A percentile compares a stretch with the other conserved stretches of the same genome.
Evolutionary conservation across 2,329 filamentous ascomycete species (phyloP).

Genomic region (Diaporthe citriasiana): DNA sequence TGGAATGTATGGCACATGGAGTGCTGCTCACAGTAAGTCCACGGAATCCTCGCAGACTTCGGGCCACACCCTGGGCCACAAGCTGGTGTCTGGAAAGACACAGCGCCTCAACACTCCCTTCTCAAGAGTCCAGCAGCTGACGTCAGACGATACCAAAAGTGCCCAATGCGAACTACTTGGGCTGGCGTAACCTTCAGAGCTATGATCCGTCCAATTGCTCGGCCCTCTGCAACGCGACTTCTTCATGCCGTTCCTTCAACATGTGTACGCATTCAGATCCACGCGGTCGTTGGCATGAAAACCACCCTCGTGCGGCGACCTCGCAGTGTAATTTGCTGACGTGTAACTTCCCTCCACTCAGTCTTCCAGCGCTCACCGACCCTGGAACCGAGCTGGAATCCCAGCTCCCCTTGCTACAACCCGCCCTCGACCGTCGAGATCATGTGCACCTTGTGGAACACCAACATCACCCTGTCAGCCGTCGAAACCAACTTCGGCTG

Average conservation of each 20-base stretch:
- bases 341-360: neutral
- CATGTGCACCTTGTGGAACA: slow-evolving; percentile 20
- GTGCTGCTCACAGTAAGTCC: neutral
- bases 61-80: neutral
- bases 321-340: neutral
- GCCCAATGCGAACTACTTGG: neutral
- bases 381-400: slow-evolving; percentile 7
- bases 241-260: neutral
- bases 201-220: slow-evolving; percentile 9
- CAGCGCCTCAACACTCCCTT: neutral
- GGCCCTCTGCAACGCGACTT: neutral
- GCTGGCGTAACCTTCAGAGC: neutral
- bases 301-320: too few relatives aligned
- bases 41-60: too few relatives aligned
- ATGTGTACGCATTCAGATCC: neutral
- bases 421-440: slow-evolving; percentile 5
- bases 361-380: slow-evolving; percentile 10
- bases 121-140: neutral
- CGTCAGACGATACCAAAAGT: neutral
- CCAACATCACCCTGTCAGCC: neutral
- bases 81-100: neutral
- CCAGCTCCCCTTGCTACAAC: neutral
- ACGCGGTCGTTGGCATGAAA: neutral
- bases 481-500: neutral
- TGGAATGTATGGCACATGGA: slow-evolving; percentile 2